These are phyloP conservation scores for Oenanthe javanica DNA, from an alignment of 140 eudicot species.

Conservation along the genomic window DNA sequence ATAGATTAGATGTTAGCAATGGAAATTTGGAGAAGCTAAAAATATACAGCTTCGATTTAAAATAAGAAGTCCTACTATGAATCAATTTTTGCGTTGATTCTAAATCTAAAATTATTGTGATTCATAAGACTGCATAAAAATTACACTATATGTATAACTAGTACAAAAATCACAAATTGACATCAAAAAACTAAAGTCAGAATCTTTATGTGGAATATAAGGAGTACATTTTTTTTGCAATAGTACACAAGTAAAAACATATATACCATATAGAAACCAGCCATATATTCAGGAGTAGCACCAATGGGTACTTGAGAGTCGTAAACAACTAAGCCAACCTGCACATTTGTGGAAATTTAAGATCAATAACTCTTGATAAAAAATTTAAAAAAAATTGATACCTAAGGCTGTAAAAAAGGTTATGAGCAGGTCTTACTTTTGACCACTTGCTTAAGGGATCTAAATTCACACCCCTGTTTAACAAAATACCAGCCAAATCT, in stretches of 20 bases:
- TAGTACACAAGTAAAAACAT: not conserved
- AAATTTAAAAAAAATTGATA: not conserved
- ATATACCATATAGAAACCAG: conserved; percentile 93
- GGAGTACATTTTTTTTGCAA: not conserved
- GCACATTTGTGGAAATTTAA: conserved; percentile 7
- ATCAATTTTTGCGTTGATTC: not conserved
- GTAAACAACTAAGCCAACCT: conserved; percentile 95
- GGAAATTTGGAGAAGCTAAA: not conserved
- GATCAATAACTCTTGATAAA: not conserved
- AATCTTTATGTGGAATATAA: not conserved
- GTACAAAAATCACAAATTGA: not conserved
- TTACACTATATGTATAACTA: not conserved
- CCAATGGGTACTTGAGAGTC: conserved; percentile 98
- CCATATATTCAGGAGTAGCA: conserved; percentile 98
- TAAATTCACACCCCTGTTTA: conserved; percentile 94
- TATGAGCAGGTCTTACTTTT: conserved; percentile 41
- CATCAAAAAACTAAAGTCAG: not conserved
- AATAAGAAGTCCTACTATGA: not conserved
- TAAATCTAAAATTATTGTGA: not conserved
- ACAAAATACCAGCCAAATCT: conserved; percentile 85
- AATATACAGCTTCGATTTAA: not conserved
- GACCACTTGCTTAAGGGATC: conserved; percentile 99
- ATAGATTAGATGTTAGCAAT: conserved; percentile 7
- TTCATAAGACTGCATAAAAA: not conserved
- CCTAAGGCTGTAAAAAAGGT: not conserved